Conservation (phyloP, 164 flowering plant species). For the Echeveria elegans region DNA sequence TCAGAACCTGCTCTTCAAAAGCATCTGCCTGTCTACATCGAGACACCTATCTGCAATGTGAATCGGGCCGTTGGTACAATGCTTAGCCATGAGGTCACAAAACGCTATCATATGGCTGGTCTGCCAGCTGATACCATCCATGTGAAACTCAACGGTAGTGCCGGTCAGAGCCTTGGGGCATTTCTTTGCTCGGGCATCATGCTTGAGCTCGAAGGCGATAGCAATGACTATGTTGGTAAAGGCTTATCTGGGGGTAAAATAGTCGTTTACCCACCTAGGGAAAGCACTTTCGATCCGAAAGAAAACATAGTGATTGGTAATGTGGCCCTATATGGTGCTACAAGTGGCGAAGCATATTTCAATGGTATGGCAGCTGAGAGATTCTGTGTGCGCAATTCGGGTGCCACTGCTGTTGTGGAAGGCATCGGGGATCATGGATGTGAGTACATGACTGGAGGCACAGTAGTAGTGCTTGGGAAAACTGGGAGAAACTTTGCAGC, state of each 20-base stretch:
- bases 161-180: conserved; percentile 98
- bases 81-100: conserved; percentile 98
- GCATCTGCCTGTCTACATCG: conserved; percentile 76
- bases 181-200: conserved; percentile 89
- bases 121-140: conserved; percentile 90
- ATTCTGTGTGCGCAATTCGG: conserved; percentile 97
- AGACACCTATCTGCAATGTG: conserved; percentile 62
- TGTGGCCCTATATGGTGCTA: conserved; percentile 99
- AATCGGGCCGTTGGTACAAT: conserved; percentile 98
- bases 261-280: conserved; percentile 87
- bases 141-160: conserved; percentile 82
- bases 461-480: conserved; percentile 86
- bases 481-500: conserved; percentile 99
- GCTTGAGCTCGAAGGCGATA: conserved; percentile 96
- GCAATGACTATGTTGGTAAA: conserved; percentile 99
- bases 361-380: conserved; percentile 99
- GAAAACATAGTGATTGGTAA: conserved; percentile 96
- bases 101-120: conserved; percentile 66
- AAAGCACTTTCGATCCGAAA: conserved; percentile 85
- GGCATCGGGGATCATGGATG: conserved; percentile 99
- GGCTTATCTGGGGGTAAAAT: conserved; percentile 97
- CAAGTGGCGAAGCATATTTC: conserved; percentile 89
- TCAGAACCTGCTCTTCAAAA: conserved; percentile 70
- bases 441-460: conserved; percentile 99
- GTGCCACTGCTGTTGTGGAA: conserved; percentile 93